Base-by-base conservation (phyloP, 805 yeast genomes). In the Candida golubevii region DNA sequence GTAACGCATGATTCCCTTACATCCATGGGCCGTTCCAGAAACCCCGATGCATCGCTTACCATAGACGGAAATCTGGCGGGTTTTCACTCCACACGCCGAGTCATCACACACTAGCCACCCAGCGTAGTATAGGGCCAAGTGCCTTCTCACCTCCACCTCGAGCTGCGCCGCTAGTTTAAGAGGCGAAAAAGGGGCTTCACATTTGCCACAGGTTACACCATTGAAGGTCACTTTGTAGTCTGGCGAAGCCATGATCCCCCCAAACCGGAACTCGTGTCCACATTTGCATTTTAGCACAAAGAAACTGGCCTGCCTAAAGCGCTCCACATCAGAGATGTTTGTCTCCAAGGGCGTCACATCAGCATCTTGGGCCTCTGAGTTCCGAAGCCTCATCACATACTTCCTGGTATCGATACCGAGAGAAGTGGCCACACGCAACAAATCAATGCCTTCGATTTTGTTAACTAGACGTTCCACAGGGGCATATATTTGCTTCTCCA, bases 91-190 rank as follows among this genome's bases (percentile, higher is more conserved):
- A 67, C 98, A 91, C 1, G 93, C 77, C 6, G 80, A 60, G 56
- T 93, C 97, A 61, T 86, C 95, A 68, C 99, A 93, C 0, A 63
- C 66, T 37, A 89, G 67, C 88, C 93, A 81, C 5, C 90, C 91
- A n/a, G 86, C 82, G 61, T 93, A 93, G 62, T 90, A 93, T 29
- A 73, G 60, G 0, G 89, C 74, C 39, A 91, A 81, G 51, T 82
- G 85, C 6, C 71, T 64, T 44, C 97, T 73, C 26, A 91, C 77
- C 38, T 79, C 69, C n/a, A 69, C 61, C 61, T 90, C 97, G 37
- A 93, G 63, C 61, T 89, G 97, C 9, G 83, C 65, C 7, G 83
- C 78, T 15, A 91, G 56, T 35, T 77, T 74, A 11, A 85, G 57
- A 11, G 77, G 62, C 0, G 82, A 60, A 41, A 91, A 65, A 0